Evolutionary conservation across 2,329 filamentous ascomycete species (phyloP), one percentile per base, ranked within the genome.

Genomic region (Colletotrichum somersetense): DNA sequence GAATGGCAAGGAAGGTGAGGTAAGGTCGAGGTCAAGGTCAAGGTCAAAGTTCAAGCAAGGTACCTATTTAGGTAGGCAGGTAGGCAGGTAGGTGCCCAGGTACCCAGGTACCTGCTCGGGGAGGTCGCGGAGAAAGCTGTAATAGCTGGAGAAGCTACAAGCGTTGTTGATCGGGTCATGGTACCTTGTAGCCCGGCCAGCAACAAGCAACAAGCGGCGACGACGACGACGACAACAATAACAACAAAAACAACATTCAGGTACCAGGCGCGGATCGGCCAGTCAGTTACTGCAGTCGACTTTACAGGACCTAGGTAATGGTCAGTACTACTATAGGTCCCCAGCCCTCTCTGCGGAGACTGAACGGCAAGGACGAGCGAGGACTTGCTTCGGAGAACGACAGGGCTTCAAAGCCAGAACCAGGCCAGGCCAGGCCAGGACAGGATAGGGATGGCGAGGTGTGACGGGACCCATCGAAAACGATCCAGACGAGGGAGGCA

Each of bases 61-160:
- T 30, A 30, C 30, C 30, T 30, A 3, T 30, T 10, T 38, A 38
- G 35, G 35, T 10, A n/a, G n/a, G n/a, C n/a, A n/a, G n/a, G n/a
- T n/a, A n/a, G n/a, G n/a, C n/a, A 38, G 35, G 35, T 10, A 38
- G 38, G 12, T 40, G 11, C 35, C 35, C 8, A 61, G 46, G 61
- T 70, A 59, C 40, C 46, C 33, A 65, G 65, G 69, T 59, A 72
- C 70, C 35, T 65, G 23, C 57, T 70, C 69, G 66, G 70, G 48
- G 18, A 70, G 66, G 70, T 72, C 66, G 66, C 70, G 70, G 66
- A 72, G 70, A 70, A 72, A 48, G 70, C 70, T 70, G 61, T 52
- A 70, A 61, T 65, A 72, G 70, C 66, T 70, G 70, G 66, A 70
- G 70, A 72, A 70, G 70, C 59, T 72, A 72, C 70, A 64, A 59